Evolutionary conservation across 495 filamentous ascomycete genomes (phyloP), one percentile per base, ranked within the genome.

Genomic region (Gamarada debralockiae): DNA sequence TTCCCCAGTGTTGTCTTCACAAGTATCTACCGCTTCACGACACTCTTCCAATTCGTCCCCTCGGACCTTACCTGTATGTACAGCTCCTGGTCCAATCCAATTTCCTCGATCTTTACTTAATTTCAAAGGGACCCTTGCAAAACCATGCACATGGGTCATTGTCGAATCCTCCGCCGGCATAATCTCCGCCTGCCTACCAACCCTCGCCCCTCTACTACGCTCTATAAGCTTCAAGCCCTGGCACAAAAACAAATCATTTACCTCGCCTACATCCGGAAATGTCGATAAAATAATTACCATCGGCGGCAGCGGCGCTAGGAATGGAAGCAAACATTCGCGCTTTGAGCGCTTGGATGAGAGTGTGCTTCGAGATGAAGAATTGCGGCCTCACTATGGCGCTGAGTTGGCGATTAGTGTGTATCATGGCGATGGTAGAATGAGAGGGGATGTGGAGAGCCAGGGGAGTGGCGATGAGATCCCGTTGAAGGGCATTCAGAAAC

Each of bases 1-100:
- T n/a, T n/a, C n/a, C n/a, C n/a, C n/a, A n/a, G n/a, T 33, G 23
- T 59, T 25, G 48, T 58, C 10, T 27, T 58, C 15, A 48, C 48
- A 21, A 51, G 48, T 12, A 59, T 59, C 29, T 63, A 51, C 38
- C 53, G 53, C 31, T 56, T 56, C 23, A 56, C 48, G 3, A 52
- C 48, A 4, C 27, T 52, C 2, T 37, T 56, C 38, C 9, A 37
- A 13, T 56, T 52, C 25, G 13, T 43, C 12, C 36, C 53, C 9
- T 20, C 23, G 6, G 53, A 56, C 22, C 7, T 47, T 13, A 43
- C 53, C 17, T 56, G 53, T 56, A 52, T 5, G 53, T 31, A 37
- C 27, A 22, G 12, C 23, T 10, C 6, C 23, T 31, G 4, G 5
- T 31, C 22, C 34, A n/a, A n/a, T n/a, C n/a, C n/a, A n/a, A n/a